Evolutionary conservation across 768 basidiomycete genomes (phyloP), one percentile per base, ranked within the genome.

Genomic region (Grammothele lineata): DNA sequence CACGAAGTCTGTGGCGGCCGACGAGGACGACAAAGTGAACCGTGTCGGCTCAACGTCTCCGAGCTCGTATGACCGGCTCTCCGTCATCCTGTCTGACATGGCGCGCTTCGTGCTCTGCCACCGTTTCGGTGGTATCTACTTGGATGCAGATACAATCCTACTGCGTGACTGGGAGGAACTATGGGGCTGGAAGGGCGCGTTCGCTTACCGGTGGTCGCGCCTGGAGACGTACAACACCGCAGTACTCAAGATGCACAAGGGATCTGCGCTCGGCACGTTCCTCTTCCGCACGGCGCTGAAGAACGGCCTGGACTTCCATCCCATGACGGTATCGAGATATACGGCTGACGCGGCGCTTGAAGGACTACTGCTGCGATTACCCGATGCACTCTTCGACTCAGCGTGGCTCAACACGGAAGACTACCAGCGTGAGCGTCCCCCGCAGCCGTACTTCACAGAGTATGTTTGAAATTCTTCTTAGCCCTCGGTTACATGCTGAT

Each of bases 81-180:
- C 91, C 2, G 92, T 95, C 60, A 92, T 96, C 57, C 70, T 97
- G 4, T 94, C 92, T 4, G 95, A 98, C 62, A 92, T 98, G 86
- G 95, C 92, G 15, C 85, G 95, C 19, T 99, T 98, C 65, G 84
- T 98, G 47, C 75, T 99, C n/a, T 93, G 91, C 51, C 91, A 99
- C 65, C 85, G 93, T 18, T 98, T 87, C 59, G 95, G 96, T 19
- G 95, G 95, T 12, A 88, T 93, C 40, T 99, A 98, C 62, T 81
- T 99, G 43, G 95, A 99, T 59, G 93, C 94, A 9, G 96, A 98
- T 63, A 97, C 92, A 8, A 81, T 99, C 54, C 82, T 99, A 57
- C 69, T 99, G 25, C 85, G 96, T 18, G 95, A 99, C 61, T 99
- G 96, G 96, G 94, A 96, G 62, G 95, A 98, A 56, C 72, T 99